Base-by-base conservation (phyloP, 179 eudicot genomes). In the Vitellaria paradoxa region DNA sequence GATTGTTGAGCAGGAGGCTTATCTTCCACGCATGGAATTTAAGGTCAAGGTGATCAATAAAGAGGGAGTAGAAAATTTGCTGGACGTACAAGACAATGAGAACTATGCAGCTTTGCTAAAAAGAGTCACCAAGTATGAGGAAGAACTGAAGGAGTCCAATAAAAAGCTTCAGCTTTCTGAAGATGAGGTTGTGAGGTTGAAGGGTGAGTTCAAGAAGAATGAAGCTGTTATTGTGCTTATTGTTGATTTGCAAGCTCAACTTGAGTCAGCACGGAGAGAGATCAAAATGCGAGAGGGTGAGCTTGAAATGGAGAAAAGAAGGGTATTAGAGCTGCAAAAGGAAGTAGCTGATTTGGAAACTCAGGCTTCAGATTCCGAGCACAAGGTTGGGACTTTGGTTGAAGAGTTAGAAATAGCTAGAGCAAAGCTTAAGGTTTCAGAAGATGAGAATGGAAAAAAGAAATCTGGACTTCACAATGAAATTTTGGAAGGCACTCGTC, bases 161-260 rank as follows among this genome's bases (percentile, higher is more conserved):
- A 70, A 73, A 75, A 87, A 86, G 80, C 84, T 94, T 73, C 79
- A 81, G 64, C 65, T 73, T 72, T 89, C 92, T 55, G 86, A 88
- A 75, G 88, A 89, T 52, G 90, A 91, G 78, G 84, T 89, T 17
- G 66, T 80, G 0, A 85, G 79, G 75, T 83, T 93, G 88, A 87
- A 81, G 78, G 75, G 76, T 17, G 90, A 89, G 73, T 84, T 89
- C 23, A 81, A 82, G 67, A 84, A 83, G 75, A 76, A 76, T 15
- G 83, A 82, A 68, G 82, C 49, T 24, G 24, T 61, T 40, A 15
- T 53, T 1, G 69, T 53, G 18, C 66, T 81, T 59, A 73, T 68
- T 84, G 85, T 61, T 52, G 79, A 64, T 67, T 71, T 88, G 70
- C 86, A 88, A 78, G 73, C 26, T 74, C 76, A 87, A 83, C 87